These are phyloP conservation scores for Umbelopsis ramanniana DNA, from an alignment of 192 early-diverging fungal genomes.

Conservation along the genomic window DNA sequence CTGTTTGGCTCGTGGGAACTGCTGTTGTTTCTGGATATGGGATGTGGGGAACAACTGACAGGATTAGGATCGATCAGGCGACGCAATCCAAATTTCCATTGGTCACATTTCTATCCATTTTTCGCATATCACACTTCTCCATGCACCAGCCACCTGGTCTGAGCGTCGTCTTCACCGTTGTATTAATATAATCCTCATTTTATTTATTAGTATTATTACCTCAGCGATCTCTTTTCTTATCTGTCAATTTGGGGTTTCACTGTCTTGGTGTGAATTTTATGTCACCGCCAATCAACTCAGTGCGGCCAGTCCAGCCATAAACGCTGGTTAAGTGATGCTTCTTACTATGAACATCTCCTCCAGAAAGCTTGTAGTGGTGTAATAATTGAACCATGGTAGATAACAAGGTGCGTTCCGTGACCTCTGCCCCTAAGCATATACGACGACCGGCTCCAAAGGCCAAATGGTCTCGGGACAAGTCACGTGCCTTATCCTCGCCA, in stretches of 20 bases:
- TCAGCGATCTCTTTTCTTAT: conserved; percentile 2
- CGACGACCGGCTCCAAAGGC: conserved; percentile 46
- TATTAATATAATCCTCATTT: too few species aligned
- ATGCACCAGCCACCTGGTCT: conserved; percentile 14
- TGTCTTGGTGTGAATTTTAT: conserved; percentile 2
- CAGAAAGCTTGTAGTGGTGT: conserved; percentile 22
- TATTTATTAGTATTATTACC: too few species aligned
- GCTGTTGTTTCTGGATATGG: conserved; percentile 8
- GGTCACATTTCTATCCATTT: not conserved
- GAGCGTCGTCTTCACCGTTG: too few species aligned
- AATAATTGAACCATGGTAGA: conserved; percentile 10
- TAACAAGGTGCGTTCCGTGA: conserved; percentile 25
- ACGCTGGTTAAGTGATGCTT: conserved; percentile 1
- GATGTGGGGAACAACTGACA: conserved; percentile 11
- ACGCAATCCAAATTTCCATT: not conserved
- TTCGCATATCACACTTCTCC: not conserved
- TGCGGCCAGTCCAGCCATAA: conserved; percentile 1
- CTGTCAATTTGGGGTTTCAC: not conserved
- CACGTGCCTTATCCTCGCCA: conserved; percentile 3
- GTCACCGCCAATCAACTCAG: conserved; percentile 1
- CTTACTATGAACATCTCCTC: conserved; percentile 23
- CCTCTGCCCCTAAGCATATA: conserved; percentile 30
- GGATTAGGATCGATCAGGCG: not conserved
- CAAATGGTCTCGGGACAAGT: conserved; percentile 27
- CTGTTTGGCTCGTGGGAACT: conserved; percentile 20